Evolutionary conservation across 139 green algal species (phyloP).

Genomic region (Picochlorum sp.): DNA sequence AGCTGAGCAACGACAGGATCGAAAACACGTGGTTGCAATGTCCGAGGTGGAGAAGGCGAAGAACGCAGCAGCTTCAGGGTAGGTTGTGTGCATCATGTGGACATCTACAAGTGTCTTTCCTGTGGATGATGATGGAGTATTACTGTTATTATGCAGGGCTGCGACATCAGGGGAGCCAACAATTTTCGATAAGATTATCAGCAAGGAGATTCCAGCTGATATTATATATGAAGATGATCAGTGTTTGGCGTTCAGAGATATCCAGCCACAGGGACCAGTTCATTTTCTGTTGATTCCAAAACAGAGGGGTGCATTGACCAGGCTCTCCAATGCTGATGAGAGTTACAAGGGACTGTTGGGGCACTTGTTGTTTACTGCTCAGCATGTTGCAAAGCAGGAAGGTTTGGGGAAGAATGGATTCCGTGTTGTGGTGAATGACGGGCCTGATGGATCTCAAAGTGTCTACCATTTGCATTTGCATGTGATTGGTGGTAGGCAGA

Average conservation of each 20-base stretch:
- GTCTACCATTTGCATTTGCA: conserved; percentile 89
- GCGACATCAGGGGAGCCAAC: conserved; percentile 48
- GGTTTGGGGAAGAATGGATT: conserved; percentile 70
- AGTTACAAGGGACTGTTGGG: conserved; percentile 74
- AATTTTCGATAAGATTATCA: conserved; percentile 96
- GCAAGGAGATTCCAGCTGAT: conserved; percentile 73
- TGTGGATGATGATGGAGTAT: no score
- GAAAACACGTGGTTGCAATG: conserved; percentile 16
- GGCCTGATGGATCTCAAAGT: conserved; percentile 68
- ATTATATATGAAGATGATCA: conserved; percentile 96
- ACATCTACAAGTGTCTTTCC: neutral
- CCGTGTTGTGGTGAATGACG: conserved; percentile 87
- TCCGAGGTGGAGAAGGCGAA: conserved; percentile 25
- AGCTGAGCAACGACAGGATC: conserved; percentile 1
- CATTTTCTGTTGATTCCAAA: conserved; percentile 96
- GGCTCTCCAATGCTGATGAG: conserved; percentile 67
- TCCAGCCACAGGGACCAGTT: conserved; percentile 76
- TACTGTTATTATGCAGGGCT: conserved; percentile 2
- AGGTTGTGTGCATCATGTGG: no score
- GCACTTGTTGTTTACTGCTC: conserved; percentile 82
- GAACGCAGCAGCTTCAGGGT: conserved; percentile 24
- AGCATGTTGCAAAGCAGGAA: conserved; percentile 55
- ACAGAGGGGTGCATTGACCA: conserved; percentile 55
- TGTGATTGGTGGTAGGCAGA: conserved; percentile 70
- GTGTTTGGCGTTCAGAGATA: conserved; percentile 85